Conservation (phyloP, 73 alveolate species). For the Breviolum minutum region DNA sequence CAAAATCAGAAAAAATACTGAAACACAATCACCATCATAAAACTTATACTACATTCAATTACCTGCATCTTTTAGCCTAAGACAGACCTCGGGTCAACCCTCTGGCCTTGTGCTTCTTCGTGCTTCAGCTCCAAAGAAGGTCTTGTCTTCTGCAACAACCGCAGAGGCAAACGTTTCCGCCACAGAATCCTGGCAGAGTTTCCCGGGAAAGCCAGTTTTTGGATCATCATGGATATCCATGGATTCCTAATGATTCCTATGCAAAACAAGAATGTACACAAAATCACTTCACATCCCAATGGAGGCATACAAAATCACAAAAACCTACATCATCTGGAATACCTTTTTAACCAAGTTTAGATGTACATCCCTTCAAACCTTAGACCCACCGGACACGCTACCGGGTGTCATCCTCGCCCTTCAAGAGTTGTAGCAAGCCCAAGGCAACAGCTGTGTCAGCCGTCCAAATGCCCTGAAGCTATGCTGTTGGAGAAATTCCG, state of each 20-base stretch:
- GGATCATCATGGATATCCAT: background rate
- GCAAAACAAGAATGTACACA: background rate
- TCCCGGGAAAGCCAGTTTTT: background rate
- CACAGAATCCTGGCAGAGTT: conserved; percentile 40
- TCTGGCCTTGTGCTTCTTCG: conserved; percentile 39
- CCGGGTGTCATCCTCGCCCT: conserved; percentile 16
- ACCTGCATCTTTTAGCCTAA: background rate
- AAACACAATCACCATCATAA: too few relatives aligned
- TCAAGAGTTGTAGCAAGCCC: conserved; percentile 79
- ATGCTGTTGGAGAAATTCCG: background rate
- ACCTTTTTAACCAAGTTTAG: background rate
- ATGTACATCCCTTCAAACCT: background rate
- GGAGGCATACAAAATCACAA: background rate
- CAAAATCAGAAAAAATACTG: background rate
- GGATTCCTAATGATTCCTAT: background rate
- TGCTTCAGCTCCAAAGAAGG: conserved; percentile 52
- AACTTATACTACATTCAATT: too few relatives aligned
- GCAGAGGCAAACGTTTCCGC: conserved; percentile 49
- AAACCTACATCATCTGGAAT: background rate
- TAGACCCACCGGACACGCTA: background rate
- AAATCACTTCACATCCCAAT: too few relatives aligned
- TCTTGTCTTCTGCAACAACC: conserved; percentile 27
- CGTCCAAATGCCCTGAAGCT: conserved; percentile 9
- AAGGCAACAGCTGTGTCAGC: conserved; percentile 90
- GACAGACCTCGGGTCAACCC: background rate